A percentile compares a stretch with the other conserved stretches of the same genome.
phyloP scores from a whole-genome alignment of 108 stramenopile species.

The Skeletonema costatum region DNA sequence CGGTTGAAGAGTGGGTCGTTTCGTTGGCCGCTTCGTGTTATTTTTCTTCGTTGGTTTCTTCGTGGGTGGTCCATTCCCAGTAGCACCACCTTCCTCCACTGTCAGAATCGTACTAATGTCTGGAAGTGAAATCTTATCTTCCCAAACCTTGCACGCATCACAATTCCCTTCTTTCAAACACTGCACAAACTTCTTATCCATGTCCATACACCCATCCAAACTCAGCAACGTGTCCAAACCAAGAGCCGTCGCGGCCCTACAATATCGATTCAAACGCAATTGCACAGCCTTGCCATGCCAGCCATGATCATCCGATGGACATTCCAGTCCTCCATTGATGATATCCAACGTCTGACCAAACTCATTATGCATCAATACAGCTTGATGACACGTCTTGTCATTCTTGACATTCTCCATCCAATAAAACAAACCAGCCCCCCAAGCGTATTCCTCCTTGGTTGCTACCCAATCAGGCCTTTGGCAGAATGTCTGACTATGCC shows the following conservation, averaged over 20 bases:
- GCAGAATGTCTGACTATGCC: slow-evolving; percentile 44
- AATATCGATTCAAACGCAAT: slow-evolving; percentile 49
- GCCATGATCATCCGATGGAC: slow-evolving; percentile 40
- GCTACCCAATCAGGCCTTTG: slow-evolving; percentile 45
- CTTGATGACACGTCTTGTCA: slow-evolving; percentile 45
- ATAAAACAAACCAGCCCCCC: slow-evolving; percentile 46
- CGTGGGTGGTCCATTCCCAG: neutral
- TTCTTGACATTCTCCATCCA: slow-evolving; percentile 58
- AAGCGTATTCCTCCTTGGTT: slow-evolving; percentile 46
- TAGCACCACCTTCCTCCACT: neutral
- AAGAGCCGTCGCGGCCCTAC: slow-evolving; percentile 34
- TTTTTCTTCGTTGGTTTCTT: neutral
- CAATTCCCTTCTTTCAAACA: slow-evolving; percentile 40
- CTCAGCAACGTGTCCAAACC: slow-evolving; percentile 23
- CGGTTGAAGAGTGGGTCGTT: neutral
- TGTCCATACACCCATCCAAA: slow-evolving; percentile 43
- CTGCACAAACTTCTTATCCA: slow-evolving; percentile 27
- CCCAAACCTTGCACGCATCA: slow-evolving; percentile 31
- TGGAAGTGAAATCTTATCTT: slow-evolving; percentile 7
- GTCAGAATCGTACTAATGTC: neutral
- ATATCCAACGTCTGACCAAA: slow-evolving; percentile 47
- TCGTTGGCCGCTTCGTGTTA: neutral
- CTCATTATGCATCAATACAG: slow-evolving; percentile 37
- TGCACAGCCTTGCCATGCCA: slow-evolving; percentile 47
- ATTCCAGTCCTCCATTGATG: slow-evolving; percentile 51